Evolutionary conservation across 805 yeast species (phyloP), one percentile per base, ranked within the genome.

Genomic region (Starmerella khaoyaiensis): DNA sequence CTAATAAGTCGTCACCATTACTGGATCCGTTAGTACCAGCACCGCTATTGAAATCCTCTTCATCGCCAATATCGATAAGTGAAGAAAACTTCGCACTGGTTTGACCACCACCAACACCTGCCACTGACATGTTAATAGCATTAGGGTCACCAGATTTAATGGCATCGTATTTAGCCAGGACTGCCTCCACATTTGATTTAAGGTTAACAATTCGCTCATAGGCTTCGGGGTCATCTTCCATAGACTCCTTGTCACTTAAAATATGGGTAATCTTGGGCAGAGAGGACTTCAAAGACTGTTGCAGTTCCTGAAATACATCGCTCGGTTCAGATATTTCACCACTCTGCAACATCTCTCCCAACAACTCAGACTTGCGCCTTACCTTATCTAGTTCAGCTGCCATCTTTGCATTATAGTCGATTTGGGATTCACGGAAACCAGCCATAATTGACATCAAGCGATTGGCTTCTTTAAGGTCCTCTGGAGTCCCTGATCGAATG

Each of bases 391-490:
- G 65, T 53, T 90, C 97, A 46, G 79, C 82, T 23, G 77, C 75
- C 23, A 86, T 78, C 49, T 79, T 74, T 39, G 79, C 81, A 53
- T 74, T 75, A 47, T 83, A 79, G 50, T 76, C 80, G 37, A 73
- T 72, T 43, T 69, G 63, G 43, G 75, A 72, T 56, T 84, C 94
- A 52, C 80, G 83, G 65, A 83, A 90, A 5, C 99, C 99, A 4
- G 97, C 94, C 95, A 90, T 84, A 49, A 90, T 74, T 57, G 87
- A 84, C 98, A 90, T 90, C 58, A 90, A 69, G 50, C 80, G 82
- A 59, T 90, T 90, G 30, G 99, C 99, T 59, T 90, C 98, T 51
- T 78, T 81, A 54, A 90, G 70, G 61, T 90, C 99, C 46, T 77
- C 80, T 5, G 98, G 97, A 57, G 81, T 79, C 28, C 97, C 98